phyloP scores from a whole-genome alignment of 2,329 filamentous ascomycete genomes.

The Trichoderma simmonsii region DNA sequence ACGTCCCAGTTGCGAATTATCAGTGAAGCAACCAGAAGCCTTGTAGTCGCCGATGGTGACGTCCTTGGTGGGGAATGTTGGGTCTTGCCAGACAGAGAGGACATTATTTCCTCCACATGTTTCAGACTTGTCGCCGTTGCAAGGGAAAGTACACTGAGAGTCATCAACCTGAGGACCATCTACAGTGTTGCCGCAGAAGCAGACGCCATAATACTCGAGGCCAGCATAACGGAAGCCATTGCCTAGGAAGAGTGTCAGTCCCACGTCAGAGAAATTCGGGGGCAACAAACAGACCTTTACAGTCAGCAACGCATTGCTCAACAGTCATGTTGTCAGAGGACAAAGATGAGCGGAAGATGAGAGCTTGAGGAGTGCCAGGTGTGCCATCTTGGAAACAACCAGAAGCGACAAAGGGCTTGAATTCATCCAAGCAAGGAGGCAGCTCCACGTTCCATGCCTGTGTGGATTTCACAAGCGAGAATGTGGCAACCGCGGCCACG shows the following conservation, averaged over 20 bases:
- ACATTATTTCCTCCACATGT: constrained; percentile 46
- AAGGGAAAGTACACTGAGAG: constrained; percentile 55
- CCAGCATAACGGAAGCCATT: constrained; percentile 51
- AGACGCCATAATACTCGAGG: constrained; percentile 49
- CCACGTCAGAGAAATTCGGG: not conserved
- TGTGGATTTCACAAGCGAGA: constrained; percentile 37
- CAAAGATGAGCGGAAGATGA: constrained; percentile 42
- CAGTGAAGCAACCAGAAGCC: constrained; percentile 60
- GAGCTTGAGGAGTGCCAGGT: constrained; percentile 31
- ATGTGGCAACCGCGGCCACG: constrained; percentile 36
- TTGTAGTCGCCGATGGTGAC: constrained; percentile 52
- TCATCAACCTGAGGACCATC: constrained; percentile 50
- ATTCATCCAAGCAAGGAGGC: constrained; percentile 43
- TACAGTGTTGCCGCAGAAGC: constrained; percentile 52
- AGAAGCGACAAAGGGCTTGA: constrained; percentile 47
- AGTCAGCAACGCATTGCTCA: constrained; percentile 46
- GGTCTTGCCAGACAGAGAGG: constrained; percentile 49
- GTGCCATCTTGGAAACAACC: constrained; percentile 44
- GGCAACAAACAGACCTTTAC: constrained; percentile 40
- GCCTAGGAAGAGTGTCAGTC: constrained; percentile 27
- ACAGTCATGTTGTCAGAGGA: constrained; percentile 43
- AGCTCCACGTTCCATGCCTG: constrained; percentile 44
- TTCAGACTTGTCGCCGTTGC: constrained; percentile 45
- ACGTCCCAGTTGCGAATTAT: constrained; percentile 40
- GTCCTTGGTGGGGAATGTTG: constrained; percentile 45